A percentile compares a stretch with the other conserved stretches of the same genome.
Conservation (phyloP, 2,329 filamentous ascomycete species). For the Claviceps spartinae region DNA sequence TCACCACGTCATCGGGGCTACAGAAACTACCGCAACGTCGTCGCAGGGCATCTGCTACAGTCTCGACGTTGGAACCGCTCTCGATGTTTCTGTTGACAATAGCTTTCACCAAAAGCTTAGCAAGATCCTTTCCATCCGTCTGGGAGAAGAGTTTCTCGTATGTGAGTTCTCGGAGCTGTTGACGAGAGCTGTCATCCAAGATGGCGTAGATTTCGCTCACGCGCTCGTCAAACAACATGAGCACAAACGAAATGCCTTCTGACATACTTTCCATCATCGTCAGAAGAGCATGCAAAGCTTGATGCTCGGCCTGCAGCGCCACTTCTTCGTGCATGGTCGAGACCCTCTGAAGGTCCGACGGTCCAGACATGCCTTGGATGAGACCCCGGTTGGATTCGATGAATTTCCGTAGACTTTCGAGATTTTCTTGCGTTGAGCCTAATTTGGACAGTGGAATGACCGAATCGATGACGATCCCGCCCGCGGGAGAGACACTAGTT, state of each 20-base stretch:
- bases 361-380: slow-evolving; percentile 87
- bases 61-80: slow-evolving; percentile 93
- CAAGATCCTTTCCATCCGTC: slow-evolving; percentile 67
- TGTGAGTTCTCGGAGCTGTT: slow-evolving; percentile 61
- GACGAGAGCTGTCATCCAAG: slow-evolving; percentile 55
- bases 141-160: slow-evolving; percentile 82
- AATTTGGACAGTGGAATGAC: slow-evolving; percentile 57
- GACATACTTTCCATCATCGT: slow-evolving; percentile 81
- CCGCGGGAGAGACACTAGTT: slow-evolving; percentile 35
- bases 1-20: slow-evolving; percentile 89
- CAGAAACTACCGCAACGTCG: slow-evolving; percentile 94
- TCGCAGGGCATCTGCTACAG: slow-evolving; percentile 85
- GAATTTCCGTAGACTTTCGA: slow-evolving; percentile 69
- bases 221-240: slow-evolving; percentile 87
- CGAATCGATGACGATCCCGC: slow-evolving; percentile 50
- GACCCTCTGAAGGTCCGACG: slow-evolving; percentile 67
- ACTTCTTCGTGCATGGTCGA: slow-evolving; percentile 81
- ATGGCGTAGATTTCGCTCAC: slow-evolving; percentile 75
- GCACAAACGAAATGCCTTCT: slow-evolving; percentile 90
- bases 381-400: slow-evolving; percentile 77
- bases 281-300: slow-evolving; percentile 75
- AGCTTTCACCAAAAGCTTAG: slow-evolving; percentile 88
- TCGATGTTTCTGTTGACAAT: slow-evolving; percentile 98
- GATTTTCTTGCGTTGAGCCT: slow-evolving; percentile 61
- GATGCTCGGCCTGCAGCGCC: slow-evolving; percentile 84